phyloP scores from a whole-genome alignment of 768 basidiomycete species.

The Vararia minispora region DNA sequence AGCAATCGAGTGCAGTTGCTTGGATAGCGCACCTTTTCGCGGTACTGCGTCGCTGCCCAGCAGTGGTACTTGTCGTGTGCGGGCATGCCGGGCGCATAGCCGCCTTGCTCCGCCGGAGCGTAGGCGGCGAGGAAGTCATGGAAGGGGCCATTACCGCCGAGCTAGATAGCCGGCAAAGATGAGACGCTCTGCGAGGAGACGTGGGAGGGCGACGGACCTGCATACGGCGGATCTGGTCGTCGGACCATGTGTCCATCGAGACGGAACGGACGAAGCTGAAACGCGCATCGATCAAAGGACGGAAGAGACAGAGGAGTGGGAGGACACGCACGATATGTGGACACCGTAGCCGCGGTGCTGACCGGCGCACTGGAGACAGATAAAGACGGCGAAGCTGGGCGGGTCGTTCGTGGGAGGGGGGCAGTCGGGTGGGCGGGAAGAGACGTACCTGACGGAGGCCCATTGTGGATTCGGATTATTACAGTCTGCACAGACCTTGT shows the following conservation, averaged over 20 bases:
- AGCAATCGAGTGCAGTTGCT: neutral
- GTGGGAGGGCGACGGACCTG: slow-evolving; percentile 39
- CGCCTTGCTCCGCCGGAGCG: slow-evolving; percentile 51
- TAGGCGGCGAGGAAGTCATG: slow-evolving; percentile 68
- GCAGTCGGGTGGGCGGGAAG: neutral
- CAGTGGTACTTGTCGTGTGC: slow-evolving; percentile 78
- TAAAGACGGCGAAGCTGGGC: slow-evolving; percentile 69
- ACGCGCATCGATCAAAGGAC: too few relatives aligned
- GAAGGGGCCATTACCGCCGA: slow-evolving; percentile 84
- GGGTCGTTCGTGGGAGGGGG: slow-evolving; percentile 2
- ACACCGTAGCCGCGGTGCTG: slow-evolving; percentile 87
- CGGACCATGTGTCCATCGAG: slow-evolving; percentile 95
- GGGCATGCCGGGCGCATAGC: slow-evolving; percentile 50
- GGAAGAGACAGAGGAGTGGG: neutral
- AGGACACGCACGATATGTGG: slow-evolving; percentile 59
- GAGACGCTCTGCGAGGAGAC: too few relatives aligned
- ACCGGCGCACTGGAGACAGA: slow-evolving; percentile 86
- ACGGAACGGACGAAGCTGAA: slow-evolving; percentile 81
- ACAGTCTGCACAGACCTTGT: slow-evolving; percentile 78
- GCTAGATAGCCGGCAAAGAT: too few relatives aligned
- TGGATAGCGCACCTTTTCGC: slow-evolving; percentile 62
- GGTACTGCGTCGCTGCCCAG: slow-evolving; percentile 92
- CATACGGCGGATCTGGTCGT: slow-evolving; percentile 84
- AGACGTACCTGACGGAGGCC: slow-evolving; percentile 66
- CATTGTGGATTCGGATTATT: slow-evolving; percentile 89